A percentile compares a stretch with the other conserved stretches of the same genome.
phyloP scores from a whole-genome alignment of 331 rosid species.

The Pyrus hybrid region DNA sequence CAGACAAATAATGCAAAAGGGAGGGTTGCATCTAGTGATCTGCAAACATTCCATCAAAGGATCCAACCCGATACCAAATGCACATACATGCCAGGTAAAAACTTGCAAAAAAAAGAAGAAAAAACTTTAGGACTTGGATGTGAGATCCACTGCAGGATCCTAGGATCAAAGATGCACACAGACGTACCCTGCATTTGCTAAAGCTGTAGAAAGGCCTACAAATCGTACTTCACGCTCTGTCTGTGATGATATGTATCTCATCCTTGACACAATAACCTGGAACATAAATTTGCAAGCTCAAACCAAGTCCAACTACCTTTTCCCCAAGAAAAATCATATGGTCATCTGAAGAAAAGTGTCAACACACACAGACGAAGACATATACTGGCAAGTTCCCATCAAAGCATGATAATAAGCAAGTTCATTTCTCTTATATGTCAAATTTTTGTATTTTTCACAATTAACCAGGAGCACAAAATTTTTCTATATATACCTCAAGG shows the following conservation, averaged over 20 bases:
- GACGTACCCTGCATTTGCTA: constrained; percentile 92
- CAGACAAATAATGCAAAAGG: not conserved
- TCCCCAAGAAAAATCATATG: not conserved
- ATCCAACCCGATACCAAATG: not conserved
- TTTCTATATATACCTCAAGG: constrained; percentile 65
- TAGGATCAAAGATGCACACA: not conserved
- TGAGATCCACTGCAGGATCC: not conserved
- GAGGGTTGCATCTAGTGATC: not conserved
- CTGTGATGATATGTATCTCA: constrained; percentile 98
- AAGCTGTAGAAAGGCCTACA: constrained; percentile 91
- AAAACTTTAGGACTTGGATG: not conserved
- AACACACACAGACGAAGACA: not conserved
- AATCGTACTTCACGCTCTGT: constrained; percentile 87
- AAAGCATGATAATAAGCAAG: not conserved
- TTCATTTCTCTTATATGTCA: not conserved
- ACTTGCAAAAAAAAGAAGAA: not conserved
- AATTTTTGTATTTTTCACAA: not conserved
- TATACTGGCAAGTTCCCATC: not conserved
- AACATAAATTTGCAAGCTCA: constrained; percentile 16
- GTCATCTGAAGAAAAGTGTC: not conserved
- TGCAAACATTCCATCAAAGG: not conserved
- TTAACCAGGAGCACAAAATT: constrained; percentile 4
- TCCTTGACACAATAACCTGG: constrained; percentile 95
- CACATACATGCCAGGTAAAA: not conserved
- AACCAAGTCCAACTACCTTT: not conserved